A percentile compares a stretch with the other conserved stretches of the same genome.
Conservation (phyloP, 2,329 filamentous ascomycete species). For the Zelopaecilomyces penicillatus region DNA sequence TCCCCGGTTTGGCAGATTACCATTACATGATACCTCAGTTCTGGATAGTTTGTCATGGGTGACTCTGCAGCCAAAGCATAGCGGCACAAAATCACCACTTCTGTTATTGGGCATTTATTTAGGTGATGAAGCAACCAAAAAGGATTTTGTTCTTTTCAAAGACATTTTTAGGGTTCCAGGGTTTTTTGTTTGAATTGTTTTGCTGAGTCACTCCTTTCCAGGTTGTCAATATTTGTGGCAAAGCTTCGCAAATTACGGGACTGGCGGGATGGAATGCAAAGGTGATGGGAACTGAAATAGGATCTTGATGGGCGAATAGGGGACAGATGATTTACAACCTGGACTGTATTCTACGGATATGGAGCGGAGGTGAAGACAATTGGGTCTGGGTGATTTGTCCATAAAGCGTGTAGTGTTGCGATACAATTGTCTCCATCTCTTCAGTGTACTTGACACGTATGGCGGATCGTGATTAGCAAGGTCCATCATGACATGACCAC, state of each 20-base stretch:
- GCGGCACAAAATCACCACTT: slow-evolving; percentile 1
- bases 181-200: slow-evolving; percentile 6
- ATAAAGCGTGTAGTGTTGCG: slow-evolving; percentile 7
- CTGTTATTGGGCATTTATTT: slow-evolving; percentile 1
- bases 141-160: slow-evolving; percentile 4
- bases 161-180: slow-evolving; percentile 2
- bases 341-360: slow-evolving; percentile 11
- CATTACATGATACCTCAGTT: slow-evolving; percentile 4
- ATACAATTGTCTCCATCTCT: neutral
- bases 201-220: slow-evolving; percentile 8
- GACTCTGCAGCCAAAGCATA: neutral
- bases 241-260: slow-evolving; percentile 4
- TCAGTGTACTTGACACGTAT: too few species aligned
- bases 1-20: neutral
- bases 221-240: neutral
- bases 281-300: slow-evolving; percentile 1
- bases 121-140: slow-evolving; percentile 7
- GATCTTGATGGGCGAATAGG: slow-evolving; percentile 8
- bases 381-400: slow-evolving; percentile 6
- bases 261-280: slow-evolving; percentile 1
- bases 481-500: too few species aligned
- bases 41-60: slow-evolving; percentile 9
- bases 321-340: slow-evolving; percentile 3
- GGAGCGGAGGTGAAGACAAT: slow-evolving; percentile 4
- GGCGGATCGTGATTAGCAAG: too few species aligned